Evolutionary conservation across 805 yeast genomes (phyloP).

Genomic region (Torulaspora microellipsoides): DNA sequence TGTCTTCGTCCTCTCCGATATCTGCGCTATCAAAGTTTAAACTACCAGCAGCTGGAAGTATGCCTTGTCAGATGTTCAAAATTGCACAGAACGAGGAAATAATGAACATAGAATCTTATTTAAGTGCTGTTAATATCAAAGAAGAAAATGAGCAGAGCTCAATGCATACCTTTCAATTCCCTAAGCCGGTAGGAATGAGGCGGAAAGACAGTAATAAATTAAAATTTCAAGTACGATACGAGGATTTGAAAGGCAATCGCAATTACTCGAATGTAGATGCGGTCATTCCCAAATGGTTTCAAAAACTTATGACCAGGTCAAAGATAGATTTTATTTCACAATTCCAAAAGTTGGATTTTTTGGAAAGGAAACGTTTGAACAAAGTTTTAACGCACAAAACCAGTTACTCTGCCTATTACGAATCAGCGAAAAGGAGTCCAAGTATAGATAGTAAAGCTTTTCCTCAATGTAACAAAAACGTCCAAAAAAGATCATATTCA

Average conservation of each 20-base stretch:
- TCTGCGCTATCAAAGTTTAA: conserved; percentile 32
- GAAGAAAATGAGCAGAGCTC: conserved; percentile 20
- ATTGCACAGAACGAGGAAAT: conserved; percentile 31
- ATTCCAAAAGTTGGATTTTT: conserved; percentile 62
- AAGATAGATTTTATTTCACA: conserved; percentile 39
- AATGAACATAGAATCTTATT: conserved; percentile 28
- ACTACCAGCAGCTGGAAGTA: conserved; percentile 22
- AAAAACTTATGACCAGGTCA: conserved; percentile 23
- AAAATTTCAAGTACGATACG: conserved; percentile 25
- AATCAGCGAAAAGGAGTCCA: conserved; percentile 71
- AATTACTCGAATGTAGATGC: conserved; percentile 16
- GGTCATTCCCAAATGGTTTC: conserved; percentile 54
- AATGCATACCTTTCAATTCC: conserved; percentile 12
- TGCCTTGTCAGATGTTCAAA: conserved; percentile 21
- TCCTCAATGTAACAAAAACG: not conserved
- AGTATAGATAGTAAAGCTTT: conserved; percentile 43
- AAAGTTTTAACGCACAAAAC: conserved; percentile 19
- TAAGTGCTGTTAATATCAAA: conserved; percentile 31
- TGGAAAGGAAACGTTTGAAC: conserved; percentile 65
- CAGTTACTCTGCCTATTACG: conserved; percentile 48
- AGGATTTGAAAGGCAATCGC: conserved; percentile 13
- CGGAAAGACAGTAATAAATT: conserved; percentile 14
- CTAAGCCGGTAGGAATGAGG: conserved; percentile 1
- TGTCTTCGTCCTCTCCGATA: conserved; percentile 32
- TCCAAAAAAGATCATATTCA: conserved; percentile 22